Base-by-base conservation (phyloP, 768 basidiomycete genomes). In the Russula virescens region DNA sequence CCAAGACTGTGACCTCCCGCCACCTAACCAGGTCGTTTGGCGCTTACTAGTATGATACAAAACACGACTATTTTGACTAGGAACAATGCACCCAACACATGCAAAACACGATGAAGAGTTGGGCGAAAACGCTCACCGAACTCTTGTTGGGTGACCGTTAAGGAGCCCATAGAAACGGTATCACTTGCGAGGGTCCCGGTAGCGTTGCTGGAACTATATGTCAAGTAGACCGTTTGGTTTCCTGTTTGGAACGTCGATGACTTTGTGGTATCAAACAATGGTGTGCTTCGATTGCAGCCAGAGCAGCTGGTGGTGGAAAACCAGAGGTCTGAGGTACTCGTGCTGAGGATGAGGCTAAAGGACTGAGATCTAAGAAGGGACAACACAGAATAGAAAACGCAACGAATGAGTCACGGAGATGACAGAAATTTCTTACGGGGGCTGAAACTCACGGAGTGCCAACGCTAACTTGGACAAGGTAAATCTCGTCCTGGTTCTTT, bases 321-420 rank as follows among this genome's bases (percentile, higher is more conserved):
- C 95, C 94, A 99, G 5, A 98, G 77, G 73, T 98, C 96, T 23
- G 85, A 85, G 0, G 89, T 91, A 16, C 94, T 93, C 0, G 96
- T 98, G 73, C 98, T 96, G 35, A 98, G 82, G 58, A 97, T 84
- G 59, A 97, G 78, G 58, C 85, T 78, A 70, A 97, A 88, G 3
- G 75, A 46, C 72, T 94, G 91, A 0, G 85, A 72, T 14, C 86
- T 88, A 64, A 8, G 45, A 9, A 31, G 5, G 31, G 31, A 31
- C 31, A 31, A 31, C 31, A 31, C 31, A 31, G 31, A 3, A 3
- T 8, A 31, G n/a, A 2, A n/a, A 38, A 42, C 5, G 26, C 9
- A 6, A 21, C 2, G 14, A 57, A 35, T 38, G 42, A 55, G 25
- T 23, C 3, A n/a, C 2, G 14, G 38, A 40, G 23, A 19, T 23